Base-by-base conservation (phyloP, 2,329 filamentous ascomycete species). In the Fusarium udum region DNA sequence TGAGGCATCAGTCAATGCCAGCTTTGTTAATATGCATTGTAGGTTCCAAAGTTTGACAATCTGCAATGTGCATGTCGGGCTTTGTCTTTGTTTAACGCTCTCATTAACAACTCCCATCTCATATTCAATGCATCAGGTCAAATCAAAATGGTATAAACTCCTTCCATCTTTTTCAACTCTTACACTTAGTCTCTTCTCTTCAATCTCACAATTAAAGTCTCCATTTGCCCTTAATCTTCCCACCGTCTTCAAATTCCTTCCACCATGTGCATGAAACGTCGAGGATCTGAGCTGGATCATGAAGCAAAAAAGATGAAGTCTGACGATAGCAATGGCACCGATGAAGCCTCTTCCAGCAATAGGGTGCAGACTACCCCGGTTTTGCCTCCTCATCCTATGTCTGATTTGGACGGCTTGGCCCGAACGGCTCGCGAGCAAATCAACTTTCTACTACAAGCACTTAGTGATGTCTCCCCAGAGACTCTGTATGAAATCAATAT, bases 111-210 rank as follows among this genome's bases (percentile, higher is more conserved):
- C 15, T 4, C 0, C 4, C 13, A 28, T 28, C 13, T 15, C 13
- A 22, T 15, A 46, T 28, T 28, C 45, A 46, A 46, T 46, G 7
- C 18, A 45, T 0, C 16, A 6, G 0, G 11, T 20, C 11, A 26
- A 43, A 14, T 20, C 1, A 0, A 14, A 14, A 26, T 10, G 2
- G 18, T 28, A 28, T 51, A 51, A 51, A 34, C 18, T 13, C 1
- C 5, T 24, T 24, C 7, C 7, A 18, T 51, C 0, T 10, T 14
- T 7, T 34, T 7, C 15, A 34, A 0, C 1, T 24, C 7, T 24
- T 12, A 10, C 10, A 3, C 8, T 24, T 18, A 1, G 2, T 32
- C 31, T 13, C 7, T 7, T 9, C 0, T 32, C 7, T 34, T n/a
- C 15, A 3, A 3, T n/a, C 28, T n/a, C 4, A 32, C 4, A 15